Evolutionary conservation across 2,329 filamentous ascomycete genomes (phyloP), one percentile per base, ranked within the genome.

Genomic region (Colletotrichum limetticola): DNA sequence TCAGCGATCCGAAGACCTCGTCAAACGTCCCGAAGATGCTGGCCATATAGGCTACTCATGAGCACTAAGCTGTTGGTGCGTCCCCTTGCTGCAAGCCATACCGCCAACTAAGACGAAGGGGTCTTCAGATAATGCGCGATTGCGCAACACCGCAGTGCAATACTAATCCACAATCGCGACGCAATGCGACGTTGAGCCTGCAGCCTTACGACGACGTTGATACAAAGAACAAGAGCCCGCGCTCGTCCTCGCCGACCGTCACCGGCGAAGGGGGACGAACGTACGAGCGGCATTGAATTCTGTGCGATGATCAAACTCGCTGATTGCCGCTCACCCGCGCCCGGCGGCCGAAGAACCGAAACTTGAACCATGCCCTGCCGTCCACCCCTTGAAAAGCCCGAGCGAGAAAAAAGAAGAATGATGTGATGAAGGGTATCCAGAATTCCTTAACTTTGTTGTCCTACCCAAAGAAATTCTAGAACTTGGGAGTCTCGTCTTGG

Each of bases 231-330:
- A 42, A 8, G 7, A n/a, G 6, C 1, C 16, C 24, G 37, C 37
- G 37, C 37, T 42, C 37, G 46, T 42, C 4, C 14, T 57, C 24
- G 30, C 5, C 11, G 16, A 28, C 6, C 37, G 37, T 16, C 37
- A 28, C 6, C 37, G 37, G 37, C 37, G 37, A 22, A 49, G 42
- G 42, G 11, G 11, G 37, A 8, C 12, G 5, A 68, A 58, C 57
- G n/a, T 70, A 66, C 56, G 64, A 68, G 52, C 19, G 16, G 65
- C 65, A 63, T 72, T 49, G n/a, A 37, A 12, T 19, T 49, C 19
- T 5, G 16, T 1, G 14, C 24, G 42, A 32, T 19, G 65, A 68
- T 69, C 57, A 68, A 72, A 68, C 66, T 22, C 37, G 12, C 22
- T 4, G 24, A 53, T n/a, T 26, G 58, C 30, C 42, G 37, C 24